Base-by-base conservation (phyloP, 768 basidiomycete genomes). In the Clitopilus passeckerianus region DNA sequence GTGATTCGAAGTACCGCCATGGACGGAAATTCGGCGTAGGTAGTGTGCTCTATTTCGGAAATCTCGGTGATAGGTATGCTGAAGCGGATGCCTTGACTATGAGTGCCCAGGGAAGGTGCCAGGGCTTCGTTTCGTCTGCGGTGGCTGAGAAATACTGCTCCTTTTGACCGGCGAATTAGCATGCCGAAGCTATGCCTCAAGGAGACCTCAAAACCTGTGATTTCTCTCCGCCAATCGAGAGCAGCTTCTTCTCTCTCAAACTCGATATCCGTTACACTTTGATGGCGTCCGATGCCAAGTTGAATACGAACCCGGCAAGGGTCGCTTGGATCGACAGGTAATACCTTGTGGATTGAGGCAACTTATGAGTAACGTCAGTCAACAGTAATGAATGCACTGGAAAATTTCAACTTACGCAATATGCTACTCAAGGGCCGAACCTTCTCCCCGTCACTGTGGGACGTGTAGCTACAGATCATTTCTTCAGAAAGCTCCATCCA, bases 401-500 rank as follows among this genome's bases (percentile, higher is more conserved):
- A 30, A 30, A 30, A 61, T 24, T 20, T 12, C 35, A 50, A 43
- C 80, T 64, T 59, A 87, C 86, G 71, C 22, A 86, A 65, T 10
- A 86, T 67, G 8, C 82, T 77, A 24, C 75, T 72, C 20, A 84
- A 54, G 9, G 87, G 87, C n/a, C 80, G 74, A 6, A 82, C 78
- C 43, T 76, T 75, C 37, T 82, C 84, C 58, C 79, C 76, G 6
- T 85, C 82, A 15, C 76, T 78, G 55, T 81, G 80, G 20, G 83
- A 83, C 0, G 80, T 74, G 63, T 81, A 87, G 1, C 77, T 74
- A 59, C 83, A 82, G 33, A 86, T 59, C 81, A 86, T 85, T 59
- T 87, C 86, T 43, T 78, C 74, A 0, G 78, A 79, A 16, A 89
- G 69, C 65, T 87, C 86, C 66, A 87, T 61, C 87, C 87, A 87